Conservation (phyloP, 176 grass and related monocot species). For the Leersia perrieri region DNA sequence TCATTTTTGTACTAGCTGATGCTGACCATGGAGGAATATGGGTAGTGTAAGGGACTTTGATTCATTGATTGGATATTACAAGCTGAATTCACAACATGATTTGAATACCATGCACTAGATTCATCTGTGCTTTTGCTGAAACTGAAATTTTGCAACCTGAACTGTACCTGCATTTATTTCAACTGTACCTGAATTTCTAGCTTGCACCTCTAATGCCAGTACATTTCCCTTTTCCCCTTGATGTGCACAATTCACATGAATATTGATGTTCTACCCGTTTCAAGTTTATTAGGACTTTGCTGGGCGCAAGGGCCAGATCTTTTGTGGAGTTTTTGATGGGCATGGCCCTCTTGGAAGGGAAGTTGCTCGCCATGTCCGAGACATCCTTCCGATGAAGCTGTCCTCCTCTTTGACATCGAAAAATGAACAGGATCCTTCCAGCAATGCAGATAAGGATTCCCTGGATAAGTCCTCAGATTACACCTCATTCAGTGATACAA, state of each 20-base stretch:
- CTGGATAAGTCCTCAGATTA: constrained; percentile 35
- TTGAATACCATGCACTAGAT: background rate
- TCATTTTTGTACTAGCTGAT: background rate
- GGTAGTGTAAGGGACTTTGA: background rate
- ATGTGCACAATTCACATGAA: background rate
- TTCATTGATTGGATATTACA: background rate
- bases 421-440: background rate
- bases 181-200: background rate
- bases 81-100: background rate
- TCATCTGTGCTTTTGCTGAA: background rate
- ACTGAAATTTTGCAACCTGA: background rate
- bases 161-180: background rate
- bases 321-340: constrained; percentile 75
- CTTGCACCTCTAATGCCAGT: background rate
- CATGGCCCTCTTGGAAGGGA: constrained; percentile 70
- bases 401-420: constrained; percentile 16
- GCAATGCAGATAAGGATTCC: constrained; percentile 28
- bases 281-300: constrained; percentile 63
- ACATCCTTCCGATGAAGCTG: constrained; percentile 54
- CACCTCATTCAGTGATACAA: constrained; percentile 14
- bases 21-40: background rate
- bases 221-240: background rate
- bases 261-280: constrained; percentile 1
- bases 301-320: constrained; percentile 59
- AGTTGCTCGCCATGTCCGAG: constrained; percentile 62